These are phyloP conservation scores for Pneumocystis canis DNA, from an alignment of 1,139 yeast genomes.

Conservation along the genomic window DNA sequence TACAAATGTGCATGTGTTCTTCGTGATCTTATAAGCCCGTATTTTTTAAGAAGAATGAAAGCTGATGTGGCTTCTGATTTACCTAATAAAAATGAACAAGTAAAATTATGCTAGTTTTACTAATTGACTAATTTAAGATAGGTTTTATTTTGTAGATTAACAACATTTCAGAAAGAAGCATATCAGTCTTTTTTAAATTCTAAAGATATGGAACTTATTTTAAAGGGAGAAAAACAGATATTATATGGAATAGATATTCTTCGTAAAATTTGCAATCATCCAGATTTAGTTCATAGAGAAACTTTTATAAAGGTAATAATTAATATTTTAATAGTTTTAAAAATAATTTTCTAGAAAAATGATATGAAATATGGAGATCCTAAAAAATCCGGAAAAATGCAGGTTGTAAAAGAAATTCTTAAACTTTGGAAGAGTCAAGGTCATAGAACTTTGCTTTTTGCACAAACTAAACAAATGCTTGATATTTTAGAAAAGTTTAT, in stretches of 20 bases:
- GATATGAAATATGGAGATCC: constrained; percentile 50
- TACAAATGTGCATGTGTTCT: constrained; percentile 88
- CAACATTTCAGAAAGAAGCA: constrained; percentile 56
- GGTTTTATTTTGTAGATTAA: constrained; percentile 79
- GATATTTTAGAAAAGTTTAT: constrained; percentile 61
- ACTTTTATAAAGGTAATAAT: constrained; percentile 23
- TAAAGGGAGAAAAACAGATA: constrained; percentile 65
- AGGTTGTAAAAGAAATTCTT: constrained; percentile 63
- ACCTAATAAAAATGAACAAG: constrained; percentile 78
- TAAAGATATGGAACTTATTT: constrained; percentile 57
- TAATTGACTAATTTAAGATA: neutral
- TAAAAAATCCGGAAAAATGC: constrained; percentile 72
- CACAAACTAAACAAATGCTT: constrained; percentile 90
- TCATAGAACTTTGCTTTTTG: constrained; percentile 66
- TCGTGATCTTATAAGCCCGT: constrained; percentile 79
- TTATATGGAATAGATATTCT: constrained; percentile 79
- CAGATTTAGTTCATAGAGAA: constrained; percentile 62
- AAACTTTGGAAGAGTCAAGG: constrained; percentile 64
- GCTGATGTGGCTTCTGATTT: constrained; percentile 93
- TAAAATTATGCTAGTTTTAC: neutral
- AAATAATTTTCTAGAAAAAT: constrained; percentile 19
- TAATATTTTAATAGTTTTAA: neutral
- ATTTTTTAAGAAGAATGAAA: constrained; percentile 70
- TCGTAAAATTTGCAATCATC: constrained; percentile 90
- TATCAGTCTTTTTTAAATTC: constrained; percentile 63